These are phyloP conservation scores for Malassezia brasiliensis DNA, from an alignment of 1,284 basidiomycete genomes.

Conservation along the genomic window DNA sequence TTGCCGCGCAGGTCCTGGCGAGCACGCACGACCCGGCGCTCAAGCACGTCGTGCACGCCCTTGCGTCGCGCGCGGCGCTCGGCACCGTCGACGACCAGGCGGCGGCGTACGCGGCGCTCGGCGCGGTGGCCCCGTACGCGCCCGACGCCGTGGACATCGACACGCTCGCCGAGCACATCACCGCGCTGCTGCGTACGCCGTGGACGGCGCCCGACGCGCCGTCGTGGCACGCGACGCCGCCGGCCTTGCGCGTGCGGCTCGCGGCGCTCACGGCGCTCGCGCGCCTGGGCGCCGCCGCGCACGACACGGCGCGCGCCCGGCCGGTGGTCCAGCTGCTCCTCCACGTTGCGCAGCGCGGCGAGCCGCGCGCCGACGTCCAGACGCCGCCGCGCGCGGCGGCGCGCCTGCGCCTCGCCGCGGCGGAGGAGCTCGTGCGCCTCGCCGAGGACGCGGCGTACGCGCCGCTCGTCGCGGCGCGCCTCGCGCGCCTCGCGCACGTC, in stretches of 20 bases:
- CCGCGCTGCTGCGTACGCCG: constrained; percentile 46
- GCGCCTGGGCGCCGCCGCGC: constrained; percentile 16
- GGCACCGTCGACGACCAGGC: constrained; percentile 40
- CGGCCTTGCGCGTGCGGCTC: constrained; percentile 19
- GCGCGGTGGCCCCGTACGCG: constrained; percentile 63
- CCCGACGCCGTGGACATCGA: constrained; percentile 67
- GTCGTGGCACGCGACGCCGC: constrained; percentile 22
- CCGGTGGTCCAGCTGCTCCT: constrained; percentile 35
- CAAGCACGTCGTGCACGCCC: constrained; percentile 50
- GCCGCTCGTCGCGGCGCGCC: constrained; percentile 49
- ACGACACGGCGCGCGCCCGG: constrained; percentile 10
- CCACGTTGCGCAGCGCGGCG: constrained; percentile 24
- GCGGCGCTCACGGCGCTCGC: constrained; percentile 20
- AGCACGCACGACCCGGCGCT: background rate
- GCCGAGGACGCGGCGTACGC: constrained; percentile 59
- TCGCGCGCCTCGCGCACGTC: constrained; percentile 60
- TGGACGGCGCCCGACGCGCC: constrained; percentile 9
- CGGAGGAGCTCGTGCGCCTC: constrained; percentile 70
- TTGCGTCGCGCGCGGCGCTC: constrained; percentile 42
- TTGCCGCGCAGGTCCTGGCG: constrained; percentile 3
- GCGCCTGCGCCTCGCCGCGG: constrained; percentile 67
- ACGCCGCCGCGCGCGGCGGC: constrained; percentile 28
- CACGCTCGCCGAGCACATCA: constrained; percentile 64
- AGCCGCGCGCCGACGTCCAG: constrained; percentile 23
- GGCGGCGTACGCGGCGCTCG: constrained; percentile 62